Base-by-base conservation (phyloP, 257 asterid species). In the Fraxinus cuspidata region DNA sequence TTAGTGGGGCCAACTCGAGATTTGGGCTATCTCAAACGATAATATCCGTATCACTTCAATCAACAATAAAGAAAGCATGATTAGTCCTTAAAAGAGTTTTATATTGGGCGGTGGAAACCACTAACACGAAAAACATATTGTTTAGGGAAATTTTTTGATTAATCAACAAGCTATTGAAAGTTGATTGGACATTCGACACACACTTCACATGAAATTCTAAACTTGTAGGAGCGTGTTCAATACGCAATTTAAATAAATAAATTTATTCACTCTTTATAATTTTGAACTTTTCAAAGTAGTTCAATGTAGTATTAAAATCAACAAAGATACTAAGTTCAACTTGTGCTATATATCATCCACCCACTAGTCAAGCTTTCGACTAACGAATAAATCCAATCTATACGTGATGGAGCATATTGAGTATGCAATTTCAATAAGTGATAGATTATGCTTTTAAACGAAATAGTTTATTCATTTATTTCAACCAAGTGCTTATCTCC, bases 11-110 rank as follows among this genome's bases (percentile, higher is more conserved):
- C 79, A 28, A 25, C 27, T 53, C 32, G 37, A 27, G 97, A 93
- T 93, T 88, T 70, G 91, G 94, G 91, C 75, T 84, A 91, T 93
- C 98, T 84, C 80, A 87, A 72, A 76, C 70, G 91, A 91, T 91
- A 87, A 90, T 85, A 81, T 84, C 60, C 84, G 73, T 81, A 88
- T 89, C 87, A 85, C 85, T 89, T 88, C 92, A 91, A 94, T 87
- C 81, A 86, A 49, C 53, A 74, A 87, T 80, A 77, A 89, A 80
- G 77, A 82, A 87, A 83, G 72, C 83, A 89, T 89, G 89, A 92
- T 89, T 89, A 83, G 87, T 75, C 86, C 79, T 84, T 75, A 80
- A 79, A 78, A 72, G 81, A 73, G 84, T 84, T 82, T 77, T 75
- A 67, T 80, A 89, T 81, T 80, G 71, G 71, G 80, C 80, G 88